phyloP scores from a whole-genome alignment of 176 grass and related monocot species.

The Tillandsia leiboldiana region DNA sequence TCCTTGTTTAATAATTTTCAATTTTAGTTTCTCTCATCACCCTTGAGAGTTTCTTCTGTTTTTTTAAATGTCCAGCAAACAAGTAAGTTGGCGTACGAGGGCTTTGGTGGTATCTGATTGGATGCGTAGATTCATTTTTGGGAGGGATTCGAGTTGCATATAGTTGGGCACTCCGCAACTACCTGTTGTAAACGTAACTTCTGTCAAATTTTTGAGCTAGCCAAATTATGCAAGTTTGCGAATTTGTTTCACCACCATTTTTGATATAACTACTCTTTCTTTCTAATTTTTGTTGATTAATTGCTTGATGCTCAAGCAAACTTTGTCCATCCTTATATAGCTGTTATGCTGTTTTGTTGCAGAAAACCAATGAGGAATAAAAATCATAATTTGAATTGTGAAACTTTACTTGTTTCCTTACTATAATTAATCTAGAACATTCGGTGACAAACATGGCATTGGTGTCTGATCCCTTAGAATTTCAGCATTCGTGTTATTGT shows the following conservation, averaged over 20 bases:
- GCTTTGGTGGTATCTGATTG: constrained; percentile 79
- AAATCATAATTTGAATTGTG: neutral
- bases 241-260: neutral
- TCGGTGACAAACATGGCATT: neutral
- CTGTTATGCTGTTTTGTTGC: neutral
- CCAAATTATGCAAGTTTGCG: neutral
- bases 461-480: neutral
- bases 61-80: constrained; percentile 54
- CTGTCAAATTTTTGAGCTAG: neutral
- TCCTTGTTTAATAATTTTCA: neutral
- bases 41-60: neutral
- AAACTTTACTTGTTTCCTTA: neutral
- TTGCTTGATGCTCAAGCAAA: neutral
- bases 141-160: constrained; percentile 85
- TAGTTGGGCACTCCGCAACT: constrained; percentile 14
- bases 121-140: constrained; percentile 76
- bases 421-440: neutral
- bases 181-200: neutral
- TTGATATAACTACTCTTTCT: neutral
- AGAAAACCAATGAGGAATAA: neutral
- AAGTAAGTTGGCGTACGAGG: constrained; percentile 89
- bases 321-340: neutral
- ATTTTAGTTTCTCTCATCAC: neutral
- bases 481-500: neutral
- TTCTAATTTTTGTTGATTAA: neutral